phyloP scores from a whole-genome alignment of 2,329 filamentous ascomycete species.

The Shiraia bambusicola region DNA sequence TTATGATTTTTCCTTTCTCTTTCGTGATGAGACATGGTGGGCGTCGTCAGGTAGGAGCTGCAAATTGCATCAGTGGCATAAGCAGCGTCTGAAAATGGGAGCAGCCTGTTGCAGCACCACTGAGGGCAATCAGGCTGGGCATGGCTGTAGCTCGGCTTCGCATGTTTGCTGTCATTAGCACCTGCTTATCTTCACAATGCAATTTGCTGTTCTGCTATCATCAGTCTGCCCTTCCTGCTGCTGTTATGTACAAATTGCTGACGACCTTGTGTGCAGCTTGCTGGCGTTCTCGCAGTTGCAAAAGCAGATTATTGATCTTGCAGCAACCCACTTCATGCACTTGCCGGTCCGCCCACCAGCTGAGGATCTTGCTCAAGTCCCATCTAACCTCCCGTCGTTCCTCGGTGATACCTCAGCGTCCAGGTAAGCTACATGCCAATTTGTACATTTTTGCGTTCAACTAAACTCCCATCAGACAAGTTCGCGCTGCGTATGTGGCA shows the following conservation, averaged over 20 bases:
- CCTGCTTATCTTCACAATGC: slow-evolving; percentile 22
- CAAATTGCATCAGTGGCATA: too few relatives aligned
- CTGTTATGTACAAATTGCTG: slow-evolving; percentile 1
- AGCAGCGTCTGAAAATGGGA: background rate
- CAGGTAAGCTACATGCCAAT: slow-evolving; percentile 26
- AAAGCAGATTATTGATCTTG: slow-evolving; percentile 54
- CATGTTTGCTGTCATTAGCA: slow-evolving; percentile 8
- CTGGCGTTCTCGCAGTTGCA: slow-evolving; percentile 56
- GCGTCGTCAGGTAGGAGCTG: slow-evolving; percentile 1
- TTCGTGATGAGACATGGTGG: background rate
- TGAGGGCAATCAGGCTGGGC: background rate
- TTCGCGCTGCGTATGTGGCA: slow-evolving; percentile 57
- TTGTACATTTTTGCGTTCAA: slow-evolving; percentile 2
- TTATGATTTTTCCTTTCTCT: slow-evolving; percentile 12
- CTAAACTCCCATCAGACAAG: slow-evolving; percentile 38
- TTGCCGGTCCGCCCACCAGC: slow-evolving; percentile 54
- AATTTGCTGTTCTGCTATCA: slow-evolving; percentile 19
- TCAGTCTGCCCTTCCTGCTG: slow-evolving; percentile 2
- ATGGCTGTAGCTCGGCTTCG: slow-evolving; percentile 6
- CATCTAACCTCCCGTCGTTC: slow-evolving; percentile 56
- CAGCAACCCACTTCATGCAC: slow-evolving; percentile 55
- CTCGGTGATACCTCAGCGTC: slow-evolving; percentile 55
- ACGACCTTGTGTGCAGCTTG: slow-evolving; percentile 41
- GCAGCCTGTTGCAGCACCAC: background rate
- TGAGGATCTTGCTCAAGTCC: slow-evolving; percentile 54